phyloP scores from a whole-genome alignment of 768 basidiomycete genomes.

The Candolleomyces eurysporus region DNA sequence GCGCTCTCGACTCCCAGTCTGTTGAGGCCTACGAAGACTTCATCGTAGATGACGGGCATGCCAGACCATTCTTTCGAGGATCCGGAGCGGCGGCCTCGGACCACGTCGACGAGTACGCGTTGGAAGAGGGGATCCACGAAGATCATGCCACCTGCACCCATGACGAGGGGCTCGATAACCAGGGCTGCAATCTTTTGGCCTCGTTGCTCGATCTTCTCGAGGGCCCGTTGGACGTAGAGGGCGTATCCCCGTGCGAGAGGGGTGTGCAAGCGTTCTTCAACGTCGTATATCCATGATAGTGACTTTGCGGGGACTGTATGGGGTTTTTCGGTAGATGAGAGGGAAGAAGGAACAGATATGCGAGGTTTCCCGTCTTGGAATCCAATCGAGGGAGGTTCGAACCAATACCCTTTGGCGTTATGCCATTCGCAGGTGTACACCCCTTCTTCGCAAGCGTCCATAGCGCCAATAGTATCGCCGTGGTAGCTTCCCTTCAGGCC shows the following conservation, averaged over 20 bases:
- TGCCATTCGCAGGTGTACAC: constrained; percentile 98
- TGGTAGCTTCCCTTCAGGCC: constrained; percentile 94
- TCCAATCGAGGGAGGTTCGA: constrained; percentile 81
- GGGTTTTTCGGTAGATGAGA: constrained; percentile 31
- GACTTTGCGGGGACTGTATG: constrained; percentile 37
- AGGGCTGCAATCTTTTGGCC: constrained; percentile 63
- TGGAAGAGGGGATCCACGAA: constrained; percentile 98
- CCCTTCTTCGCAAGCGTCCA: constrained; percentile 93
- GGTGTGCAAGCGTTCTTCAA: constrained; percentile 56
- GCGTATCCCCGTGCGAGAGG: constrained; percentile 66
- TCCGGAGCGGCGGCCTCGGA: constrained; percentile 48
- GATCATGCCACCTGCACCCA: constrained; percentile 96
- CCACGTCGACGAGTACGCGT: constrained; percentile 77
- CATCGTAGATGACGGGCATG: constrained; percentile 91
- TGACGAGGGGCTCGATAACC: constrained; percentile 86
- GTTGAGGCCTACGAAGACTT: constrained; percentile 93
- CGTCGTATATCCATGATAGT: constrained; percentile 66
- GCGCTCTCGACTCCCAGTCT: constrained; percentile 75
- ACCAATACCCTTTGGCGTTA: constrained; percentile 87
- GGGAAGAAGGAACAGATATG: constrained; percentile 53
- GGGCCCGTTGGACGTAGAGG: constrained; percentile 48
- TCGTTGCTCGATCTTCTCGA: constrained; percentile 43
- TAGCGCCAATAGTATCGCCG: constrained; percentile 95
- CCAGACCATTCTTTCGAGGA: constrained; percentile 50
- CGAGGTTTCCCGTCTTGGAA: constrained; percentile 58